Evolutionary conservation across 2,329 filamentous ascomycete genomes (phyloP), one percentile per base, ranked within the genome.

Genomic region (Metarhizium sp.): DNA sequence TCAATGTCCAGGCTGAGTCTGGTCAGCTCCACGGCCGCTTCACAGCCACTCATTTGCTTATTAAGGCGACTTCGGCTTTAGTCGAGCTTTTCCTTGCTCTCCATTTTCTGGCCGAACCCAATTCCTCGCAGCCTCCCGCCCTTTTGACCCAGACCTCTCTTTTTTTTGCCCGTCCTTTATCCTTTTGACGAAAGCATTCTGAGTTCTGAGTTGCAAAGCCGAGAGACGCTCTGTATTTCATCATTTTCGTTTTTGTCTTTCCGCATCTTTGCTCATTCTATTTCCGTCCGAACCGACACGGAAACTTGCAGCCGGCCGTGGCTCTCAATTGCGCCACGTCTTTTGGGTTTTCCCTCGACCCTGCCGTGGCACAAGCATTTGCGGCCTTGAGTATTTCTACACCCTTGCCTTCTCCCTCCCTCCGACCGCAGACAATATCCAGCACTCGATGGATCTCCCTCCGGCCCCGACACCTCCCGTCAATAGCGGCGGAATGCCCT

Each of bases 381-480:
- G 46, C 52, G 58, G 57, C 58, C 49, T 51, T 30, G 40, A 6
- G 25, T 10, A 25, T 14, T 34, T 46, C 32, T 51, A 14, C 49
- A 32, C 36, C 45, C 34, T n/a, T 57, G 57, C 55, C 55, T 53
- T 58, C 49, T 57, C 53, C 16, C 42, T 4, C 18, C 36, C 6
- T 45, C 34, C 36, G 45, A 34, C 20, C 20, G 55, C 40, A 32
- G 34, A 43, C 18, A 30, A 25, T n/a, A 30, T 34, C 56, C 45
- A 7, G 38, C 58, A 57, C 55, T 63, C 65, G 57, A 70, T 74
- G 64, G 72, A 74, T 63, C 70, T 80, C 61, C 77, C 76, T 53
- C 74, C 78, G 58, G 79, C 79, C 56, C 78, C 77, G 56, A 78
- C 76, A 64, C 74, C 73, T 59, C 74, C 74, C 52, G 68, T 72